Evolutionary conservation across 306 rosid species (phyloP), one percentile per base, ranked within the genome.

Genomic region (Citrullus colocynthis): DNA sequence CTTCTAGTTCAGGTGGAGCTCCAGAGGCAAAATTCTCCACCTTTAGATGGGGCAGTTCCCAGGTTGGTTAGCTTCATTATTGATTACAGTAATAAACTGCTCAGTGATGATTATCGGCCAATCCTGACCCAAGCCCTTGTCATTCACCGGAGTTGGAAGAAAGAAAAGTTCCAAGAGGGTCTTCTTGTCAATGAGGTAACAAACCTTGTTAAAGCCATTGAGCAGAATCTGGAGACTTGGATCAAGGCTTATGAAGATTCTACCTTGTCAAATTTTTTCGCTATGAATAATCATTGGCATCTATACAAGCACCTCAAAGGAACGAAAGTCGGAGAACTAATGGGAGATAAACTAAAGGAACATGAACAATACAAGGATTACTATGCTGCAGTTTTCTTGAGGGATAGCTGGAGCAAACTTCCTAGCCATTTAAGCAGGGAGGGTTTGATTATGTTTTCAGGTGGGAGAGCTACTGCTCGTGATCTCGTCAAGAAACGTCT

Each of bases 391-490:
- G 74, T 80, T 66, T 86, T 96, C 85, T 83, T 96, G 85, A 88
- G 85, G 67, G 97, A 96, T 0, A 93, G 96, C 83, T 96, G 99
- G 99, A 97, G 96, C 49, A 96, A 91, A 86, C 98, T 96, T 83
- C 98, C 99, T 17, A 81, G 88, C 80, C 93, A 91, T 79, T 85
- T 96, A 81, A 96, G 99, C 66, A 83, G 99, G 78, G 98, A 96
- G 84, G 99, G 99, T 75, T 85, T 96, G 79, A 93, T 96, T 78
- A 84, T 93, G 76, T 96, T 96, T 85, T 96, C 99, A 0, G 99
- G 99, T 80, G 98, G 98, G 54, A 96, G 94, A 2, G 99, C 99
- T 44, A 96, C 99, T 56, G 99, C 99, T 30, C 99, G 99, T 28
- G 99, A 93, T 84, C 93, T 96, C 54, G 99, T 96, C 80, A 96